phyloP scores from a whole-genome alignment of 441 rosid species.

The Gossypium schwendimanii region DNA sequence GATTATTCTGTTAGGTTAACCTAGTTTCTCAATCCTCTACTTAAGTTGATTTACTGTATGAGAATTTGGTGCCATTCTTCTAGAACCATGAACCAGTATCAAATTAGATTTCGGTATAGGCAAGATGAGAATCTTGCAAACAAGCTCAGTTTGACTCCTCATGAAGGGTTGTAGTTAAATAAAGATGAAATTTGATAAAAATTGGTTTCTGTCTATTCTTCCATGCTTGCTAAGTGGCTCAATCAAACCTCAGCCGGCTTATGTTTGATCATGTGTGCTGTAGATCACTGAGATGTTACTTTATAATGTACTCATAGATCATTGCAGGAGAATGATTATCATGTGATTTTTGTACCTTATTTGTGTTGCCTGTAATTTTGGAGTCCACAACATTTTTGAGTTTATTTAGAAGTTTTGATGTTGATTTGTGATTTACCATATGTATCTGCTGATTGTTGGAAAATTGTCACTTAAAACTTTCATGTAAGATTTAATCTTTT shows the following conservation, averaged over 20 bases:
- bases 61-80: background rate
- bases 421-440: conserved; percentile 14
- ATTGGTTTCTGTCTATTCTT: background rate
- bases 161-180: background rate
- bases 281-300: background rate
- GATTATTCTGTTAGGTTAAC: background rate
- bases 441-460: conserved; percentile 17
- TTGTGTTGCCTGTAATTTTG: background rate
- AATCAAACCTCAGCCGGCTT: background rate
- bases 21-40: background rate
- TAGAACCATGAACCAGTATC: background rate
- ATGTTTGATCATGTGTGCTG: background rate
- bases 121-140: background rate
- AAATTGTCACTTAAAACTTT: conserved; percentile 13
- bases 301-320: background rate
- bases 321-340: background rate
- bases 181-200: background rate
- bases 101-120: background rate
- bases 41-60: background rate
- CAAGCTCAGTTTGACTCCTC: background rate
- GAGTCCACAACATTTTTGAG: conserved; percentile 9
- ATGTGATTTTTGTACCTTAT: conserved; percentile 1
- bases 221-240: background rate
- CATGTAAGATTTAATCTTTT: conserved; percentile 16
- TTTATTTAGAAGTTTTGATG: conserved; percentile 11